Evolutionary conservation across 2,329 filamentous ascomycete species (phyloP), one percentile per base, ranked within the genome.

Genomic region (Chaetomiaceae sp.): DNA sequence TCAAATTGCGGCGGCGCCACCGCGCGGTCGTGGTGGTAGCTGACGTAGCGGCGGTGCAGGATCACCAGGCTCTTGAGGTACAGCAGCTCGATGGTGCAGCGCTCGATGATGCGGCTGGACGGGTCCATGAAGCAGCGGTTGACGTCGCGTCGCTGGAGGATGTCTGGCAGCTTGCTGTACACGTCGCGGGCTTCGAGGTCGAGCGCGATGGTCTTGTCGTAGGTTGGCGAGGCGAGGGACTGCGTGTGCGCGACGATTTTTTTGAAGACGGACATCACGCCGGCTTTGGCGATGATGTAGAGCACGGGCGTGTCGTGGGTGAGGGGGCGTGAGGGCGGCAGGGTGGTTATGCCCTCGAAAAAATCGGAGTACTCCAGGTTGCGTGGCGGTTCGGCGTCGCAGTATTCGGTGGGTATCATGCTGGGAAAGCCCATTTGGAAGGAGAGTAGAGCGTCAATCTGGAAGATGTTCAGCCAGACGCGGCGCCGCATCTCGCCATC

Each of bases 341-440:
- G 51, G 6, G 51, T 55, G 5, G 51, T 55, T 18, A 59, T 66
- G 5, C 53, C 38, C 2, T 54, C 38, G 32, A 59, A 53, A 39
- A 73, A 62, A 39, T 72, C 69, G 1, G 61, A 54, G 48, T 71
- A 61, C 2, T 65, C 56, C 3, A 72, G 56, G 36, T 71, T 72
- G 1, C 59, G 55, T 4, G 69, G 69, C 14, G 64, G 56, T 10
- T 56, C 45, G 0, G 66, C 64, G 50, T 72, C 67, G 40, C 59
- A 62, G 17, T 63, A 58, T 7, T 64, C 57, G 4, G 60, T 58
- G 10, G 58, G 55, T 11, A 74, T 65, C 64, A 74, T 70, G n/a
- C 68, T 69, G 2, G 72, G 73, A 15, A 75, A 59, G 0, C 72
- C 72, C 30, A 73, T 61, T 45, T 73, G 68, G 34, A 71, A 72